Base-by-base conservation (phyloP, 2,329 filamentous ascomycete species). In the Monosporascus sp. region DNA sequence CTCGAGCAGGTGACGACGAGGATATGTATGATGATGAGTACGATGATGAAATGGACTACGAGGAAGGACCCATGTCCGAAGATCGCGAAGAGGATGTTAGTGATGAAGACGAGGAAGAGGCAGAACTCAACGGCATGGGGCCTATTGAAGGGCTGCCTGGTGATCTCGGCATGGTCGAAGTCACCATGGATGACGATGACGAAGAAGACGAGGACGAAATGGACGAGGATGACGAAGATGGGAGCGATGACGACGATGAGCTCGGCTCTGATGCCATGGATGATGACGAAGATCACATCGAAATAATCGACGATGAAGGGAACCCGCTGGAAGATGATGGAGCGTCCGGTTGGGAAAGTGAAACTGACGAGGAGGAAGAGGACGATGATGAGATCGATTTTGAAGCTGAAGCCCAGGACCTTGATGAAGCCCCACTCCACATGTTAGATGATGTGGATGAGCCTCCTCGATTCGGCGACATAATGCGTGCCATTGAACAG, bases 11-110 rank as follows among this genome's bases (percentile, higher is more conserved):
- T 56, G 91, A 91, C 51, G 90, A 93, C 52, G 89, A 93, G 61
- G 91, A 94, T 63, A 94, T 96, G 89, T 96, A 96, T 61, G 89
- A 91, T 49, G 91, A 94, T 55, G 90, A 92, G 52, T 89, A 90
- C 55, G 93, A 91, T 61, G 91, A 96, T 38, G 93, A 96, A 60
- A 94, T 97, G 85, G 90, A 95, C 52, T 96, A 95, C 63, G 81
- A 78, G 22, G 91, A 94, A 45, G 89, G 93, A 60, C 50, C 22
- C 89, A 46, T 46, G 65, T 85, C 85, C 0, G 82, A 80, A 58
- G 89, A 93, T 64, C 89, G 89, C 54, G 89, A 91, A 63, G 89
- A 94, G 60, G 88, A 93, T 53, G 85, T 96, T 54, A 96, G 92
- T 64, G 93, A 95, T 65, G 89, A 94, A 54, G 90, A 95, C 56